phyloP scores from a whole-genome alignment of 805 yeast genomes.

The Saccharomyces mikatae region DNA sequence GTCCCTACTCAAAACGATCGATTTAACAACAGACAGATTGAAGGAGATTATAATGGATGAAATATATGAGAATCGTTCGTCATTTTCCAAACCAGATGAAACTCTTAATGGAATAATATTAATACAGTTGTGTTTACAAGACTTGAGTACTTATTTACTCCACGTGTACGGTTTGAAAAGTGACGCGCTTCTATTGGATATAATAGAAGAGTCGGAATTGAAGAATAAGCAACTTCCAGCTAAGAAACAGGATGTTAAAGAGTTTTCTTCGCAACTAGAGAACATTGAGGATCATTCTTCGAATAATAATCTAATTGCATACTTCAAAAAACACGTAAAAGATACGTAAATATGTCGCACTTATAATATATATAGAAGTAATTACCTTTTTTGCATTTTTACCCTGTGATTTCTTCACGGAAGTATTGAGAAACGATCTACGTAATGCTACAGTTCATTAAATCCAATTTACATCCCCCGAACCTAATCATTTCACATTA shows the following conservation, averaged over 20 bases:
- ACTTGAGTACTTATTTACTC: slow-evolving; percentile 7
- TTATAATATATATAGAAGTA: background rate
- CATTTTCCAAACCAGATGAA: background rate
- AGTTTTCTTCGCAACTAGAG: background rate
- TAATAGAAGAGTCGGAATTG: slow-evolving; percentile 12
- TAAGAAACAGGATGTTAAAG: background rate
- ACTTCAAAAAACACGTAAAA: background rate
- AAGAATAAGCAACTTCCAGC: slow-evolving; percentile 7
- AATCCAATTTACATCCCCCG: background rate
- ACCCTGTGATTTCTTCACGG: background rate
- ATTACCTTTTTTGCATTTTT: background rate
- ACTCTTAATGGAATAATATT: slow-evolving; percentile 6
- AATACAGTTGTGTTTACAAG: slow-evolving; percentile 10
- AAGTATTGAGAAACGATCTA: background rate
- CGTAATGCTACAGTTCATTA: background rate
- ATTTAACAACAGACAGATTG: slow-evolving; percentile 19
- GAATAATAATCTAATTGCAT: background rate
- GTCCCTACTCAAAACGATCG: slow-evolving; percentile 12
- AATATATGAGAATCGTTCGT: background rate
- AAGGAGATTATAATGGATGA: slow-evolving; percentile 18
- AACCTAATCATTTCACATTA: background rate
- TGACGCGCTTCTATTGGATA: slow-evolving; percentile 8
- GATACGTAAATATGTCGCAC: background rate
- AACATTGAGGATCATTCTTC: background rate
- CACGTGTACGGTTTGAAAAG: slow-evolving; percentile 11